Evolutionary conservation across 495 filamentous ascomycete species (phyloP).

Genomic region (Eremomyces bilateralis): DNA sequence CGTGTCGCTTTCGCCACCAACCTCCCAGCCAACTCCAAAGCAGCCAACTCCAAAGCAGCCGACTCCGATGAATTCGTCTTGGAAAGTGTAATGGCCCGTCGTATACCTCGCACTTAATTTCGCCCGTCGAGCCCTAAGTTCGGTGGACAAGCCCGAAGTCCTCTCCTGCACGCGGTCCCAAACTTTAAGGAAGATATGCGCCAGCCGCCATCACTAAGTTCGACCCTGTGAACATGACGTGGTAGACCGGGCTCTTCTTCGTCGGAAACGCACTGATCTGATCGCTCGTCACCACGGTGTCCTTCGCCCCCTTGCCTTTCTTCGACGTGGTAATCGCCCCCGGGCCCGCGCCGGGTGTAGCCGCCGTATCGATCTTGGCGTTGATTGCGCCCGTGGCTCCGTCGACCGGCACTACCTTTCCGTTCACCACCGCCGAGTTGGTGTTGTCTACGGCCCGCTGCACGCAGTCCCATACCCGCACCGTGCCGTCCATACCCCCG

Average conservation of each 20-base stretch:
- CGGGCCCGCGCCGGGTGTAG: conserved; percentile 10
- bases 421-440: conserved; percentile 10
- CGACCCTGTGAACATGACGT: conserved; percentile 81
- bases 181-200: conserved; percentile 44
- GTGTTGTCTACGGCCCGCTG: conserved; percentile 15
- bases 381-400: conserved; percentile 21
- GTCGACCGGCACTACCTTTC: conserved; percentile 19
- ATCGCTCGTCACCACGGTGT: conserved; percentile 72
- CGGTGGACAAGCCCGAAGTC: no score
- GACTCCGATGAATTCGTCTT: no score
- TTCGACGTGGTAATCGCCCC: conserved; percentile 3
- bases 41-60: no score
- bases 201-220: conserved; percentile 79
- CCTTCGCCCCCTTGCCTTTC: conserved; percentile 66
- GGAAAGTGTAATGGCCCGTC: no score
- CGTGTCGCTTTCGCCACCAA: no score
- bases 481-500: conserved; percentile 77
- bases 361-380: no score
- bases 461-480: conserved; percentile 64
- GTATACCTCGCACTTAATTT: no score
- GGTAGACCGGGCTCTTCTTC: conserved; percentile 87
- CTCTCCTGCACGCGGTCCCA: no score
- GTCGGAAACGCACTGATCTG: conserved; percentile 86
- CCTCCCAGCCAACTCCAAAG: no score
- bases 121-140: no score